These are phyloP conservation scores for Kregervanrija pseudodelftensis DNA, from an alignment of 805 yeast genomes.

Conservation along the genomic window DNA sequence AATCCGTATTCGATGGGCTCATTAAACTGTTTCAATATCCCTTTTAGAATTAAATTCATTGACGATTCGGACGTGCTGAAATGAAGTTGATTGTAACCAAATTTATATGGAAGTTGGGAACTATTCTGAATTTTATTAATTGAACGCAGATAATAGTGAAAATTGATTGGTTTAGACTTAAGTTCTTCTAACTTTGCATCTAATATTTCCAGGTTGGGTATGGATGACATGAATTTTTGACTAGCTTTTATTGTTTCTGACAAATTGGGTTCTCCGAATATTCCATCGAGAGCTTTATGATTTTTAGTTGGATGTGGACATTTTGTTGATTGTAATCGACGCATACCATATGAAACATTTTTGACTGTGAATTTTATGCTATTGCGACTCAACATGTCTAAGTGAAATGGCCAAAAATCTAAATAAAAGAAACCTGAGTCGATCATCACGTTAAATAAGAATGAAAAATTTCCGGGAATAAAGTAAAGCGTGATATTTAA, in stretches of 20 bases:
- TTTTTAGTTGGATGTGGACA: too few relatives aligned
- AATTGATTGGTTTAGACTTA: conserved; percentile 27
- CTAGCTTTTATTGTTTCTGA: conserved; percentile 7
- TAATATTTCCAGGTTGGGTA: conserved; percentile 1
- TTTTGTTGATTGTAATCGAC: too few relatives aligned
- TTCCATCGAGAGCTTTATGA: too few relatives aligned
- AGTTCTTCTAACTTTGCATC: conserved; percentile 25
- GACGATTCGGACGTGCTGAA: conserved; percentile 34
- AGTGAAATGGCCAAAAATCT: too few relatives aligned
- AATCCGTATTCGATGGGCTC: conserved; percentile 76
- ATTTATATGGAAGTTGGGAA: conserved; percentile 46
- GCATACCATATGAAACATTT: too few relatives aligned
- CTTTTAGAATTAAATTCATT: conserved; percentile 37
- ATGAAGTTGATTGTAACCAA: conserved; percentile 49
- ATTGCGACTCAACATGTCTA: too few relatives aligned
- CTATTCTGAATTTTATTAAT: conserved; percentile 26
- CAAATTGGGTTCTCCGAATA: too few relatives aligned
- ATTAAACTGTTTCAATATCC: conserved; percentile 33
- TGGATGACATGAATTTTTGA: conserved; percentile 12
- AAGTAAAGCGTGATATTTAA: too few relatives aligned
- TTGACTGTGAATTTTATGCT: too few relatives aligned
- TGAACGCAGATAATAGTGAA: conserved; percentile 28
- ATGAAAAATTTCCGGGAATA: too few relatives aligned
- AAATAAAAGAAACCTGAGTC: too few relatives aligned
- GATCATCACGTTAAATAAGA: too few relatives aligned